Conservation (phyloP, 257 asterid genomes). For the Solanum etuberosum region DNA sequence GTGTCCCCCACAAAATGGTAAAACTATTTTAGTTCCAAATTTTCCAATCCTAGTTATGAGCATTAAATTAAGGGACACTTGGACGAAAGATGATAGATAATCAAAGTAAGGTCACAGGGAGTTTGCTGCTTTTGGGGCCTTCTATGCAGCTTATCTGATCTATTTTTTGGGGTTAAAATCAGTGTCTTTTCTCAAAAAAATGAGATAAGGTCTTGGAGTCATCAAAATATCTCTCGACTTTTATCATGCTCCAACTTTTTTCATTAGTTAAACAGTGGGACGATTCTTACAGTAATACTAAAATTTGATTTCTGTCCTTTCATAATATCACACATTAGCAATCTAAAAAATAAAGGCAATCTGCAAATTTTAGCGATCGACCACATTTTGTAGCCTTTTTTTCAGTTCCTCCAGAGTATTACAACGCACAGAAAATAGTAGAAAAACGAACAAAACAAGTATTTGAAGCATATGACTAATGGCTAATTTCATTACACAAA, state of each 20-base stretch:
- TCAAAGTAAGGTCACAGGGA: background rate
- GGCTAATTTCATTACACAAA: background rate
- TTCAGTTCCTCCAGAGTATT: background rate
- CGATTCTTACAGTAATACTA: background rate
- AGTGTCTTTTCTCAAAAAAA: background rate
- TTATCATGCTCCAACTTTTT: background rate
- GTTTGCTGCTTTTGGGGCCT: background rate
- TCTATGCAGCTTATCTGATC: background rate
- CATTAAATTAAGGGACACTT: background rate
- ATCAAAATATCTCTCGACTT: background rate
- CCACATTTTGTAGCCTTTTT: background rate
- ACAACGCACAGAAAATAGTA: background rate
- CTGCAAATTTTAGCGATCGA: background rate
- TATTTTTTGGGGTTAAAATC: background rate
- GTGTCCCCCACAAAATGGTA: background rate
- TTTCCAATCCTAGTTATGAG: background rate
- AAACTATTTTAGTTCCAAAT: background rate
- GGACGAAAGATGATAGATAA: background rate
- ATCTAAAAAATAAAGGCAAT: background rate
- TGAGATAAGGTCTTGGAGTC: background rate
- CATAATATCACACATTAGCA: background rate
- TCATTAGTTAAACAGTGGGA: background rate
- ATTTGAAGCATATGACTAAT: background rate
- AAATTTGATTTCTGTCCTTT: background rate
- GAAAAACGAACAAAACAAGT: background rate